These are phyloP conservation scores for Eremochloa ophiuroides DNA, from an alignment of 176 grass and related monocot genomes.

Conservation along the genomic window DNA sequence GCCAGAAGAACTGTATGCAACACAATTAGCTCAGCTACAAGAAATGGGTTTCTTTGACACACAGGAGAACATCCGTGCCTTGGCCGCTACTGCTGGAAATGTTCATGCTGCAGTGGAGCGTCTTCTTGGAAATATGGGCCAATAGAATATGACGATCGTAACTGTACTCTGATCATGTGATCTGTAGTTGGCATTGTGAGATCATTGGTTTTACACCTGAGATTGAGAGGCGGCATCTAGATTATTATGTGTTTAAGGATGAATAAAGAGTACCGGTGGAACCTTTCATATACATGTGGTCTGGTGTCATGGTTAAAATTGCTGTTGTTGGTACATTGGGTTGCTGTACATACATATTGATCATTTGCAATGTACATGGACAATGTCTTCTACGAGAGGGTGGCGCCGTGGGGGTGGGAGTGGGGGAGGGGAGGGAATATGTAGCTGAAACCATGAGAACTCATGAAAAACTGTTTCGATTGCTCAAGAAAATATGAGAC, in stretches of 20 bases:
- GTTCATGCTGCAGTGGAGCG: constrained; percentile 91
- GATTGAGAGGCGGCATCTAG: constrained; percentile 27
- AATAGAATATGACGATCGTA: constrained; percentile 28
- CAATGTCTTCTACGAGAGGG: neutral
- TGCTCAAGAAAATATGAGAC: neutral
- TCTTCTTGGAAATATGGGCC: constrained; percentile 74
- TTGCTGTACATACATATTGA: constrained; percentile 47
- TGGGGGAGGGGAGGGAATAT: neutral
- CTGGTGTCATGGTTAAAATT: constrained; percentile 23
- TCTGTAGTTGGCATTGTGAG: constrained; percentile 22
- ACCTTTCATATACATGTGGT: constrained; percentile 29
- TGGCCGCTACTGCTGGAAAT: constrained; percentile 82
- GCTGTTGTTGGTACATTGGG: constrained; percentile 31
- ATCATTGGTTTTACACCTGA: constrained; percentile 32
- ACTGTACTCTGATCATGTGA: neutral
- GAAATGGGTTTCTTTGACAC: constrained; percentile 98
- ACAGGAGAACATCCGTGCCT: constrained; percentile 73
- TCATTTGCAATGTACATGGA: constrained; percentile 24
- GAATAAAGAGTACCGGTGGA: constrained; percentile 26
- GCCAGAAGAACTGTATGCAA: constrained; percentile 80
- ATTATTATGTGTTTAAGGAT: constrained; percentile 40
- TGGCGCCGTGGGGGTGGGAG: neutral
- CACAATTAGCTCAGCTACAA: constrained; percentile 79
- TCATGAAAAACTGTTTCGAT: neutral
- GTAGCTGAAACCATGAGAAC: neutral